Evolutionary conservation across 2,329 filamentous ascomycete genomes (phyloP).

Genomic region (Verticillium alfalfae): DNA sequence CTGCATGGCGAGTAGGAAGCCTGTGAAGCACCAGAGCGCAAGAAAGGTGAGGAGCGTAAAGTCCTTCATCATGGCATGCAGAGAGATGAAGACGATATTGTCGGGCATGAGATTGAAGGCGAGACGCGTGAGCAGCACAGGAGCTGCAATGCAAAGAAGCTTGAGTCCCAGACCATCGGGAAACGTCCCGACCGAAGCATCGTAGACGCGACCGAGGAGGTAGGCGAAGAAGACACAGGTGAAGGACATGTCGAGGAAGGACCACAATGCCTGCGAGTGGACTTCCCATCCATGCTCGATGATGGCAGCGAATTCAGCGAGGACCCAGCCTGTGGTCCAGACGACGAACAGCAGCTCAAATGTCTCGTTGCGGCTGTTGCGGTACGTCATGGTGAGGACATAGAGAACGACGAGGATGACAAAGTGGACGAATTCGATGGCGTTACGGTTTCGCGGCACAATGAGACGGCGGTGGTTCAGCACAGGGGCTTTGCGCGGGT

Average conservation of each 20-base stretch:
- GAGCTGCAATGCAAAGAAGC: conserved; percentile 70
- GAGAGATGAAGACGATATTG: conserved; percentile 75
- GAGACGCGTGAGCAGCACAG: conserved; percentile 70
- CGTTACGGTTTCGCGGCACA: conserved; percentile 71
- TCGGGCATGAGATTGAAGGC: conserved; percentile 81
- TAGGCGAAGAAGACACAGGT: conserved; percentile 67
- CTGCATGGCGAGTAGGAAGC: conserved; percentile 72
- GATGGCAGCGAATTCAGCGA: conserved; percentile 73
- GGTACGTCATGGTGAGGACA: conserved; percentile 64
- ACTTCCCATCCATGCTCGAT: conserved; percentile 69
- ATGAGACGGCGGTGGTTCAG: conserved; percentile 83
- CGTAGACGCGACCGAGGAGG: conserved; percentile 61
- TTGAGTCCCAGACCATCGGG: conserved; percentile 65
- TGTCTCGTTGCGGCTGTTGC: conserved; percentile 48
- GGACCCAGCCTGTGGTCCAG: conserved; percentile 71
- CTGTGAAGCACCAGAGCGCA: conserved; percentile 77
- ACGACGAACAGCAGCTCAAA: conserved; percentile 64
- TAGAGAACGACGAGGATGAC: conserved; percentile 64
- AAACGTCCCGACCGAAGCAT: conserved; percentile 43
- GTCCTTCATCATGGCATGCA: conserved; percentile 80
- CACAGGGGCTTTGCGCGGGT: conserved; percentile 67
- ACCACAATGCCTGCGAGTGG: conserved; percentile 85
- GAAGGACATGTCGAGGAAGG: conserved; percentile 80
- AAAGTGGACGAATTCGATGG: conserved; percentile 72
- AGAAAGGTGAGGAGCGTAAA: conserved; percentile 71